Percentiles rank a stretch among this genome's conserved stretches.
These are phyloP conservation scores for Wickerhamomyces alni DNA, from an alignment of 805 yeast species.

Conservation along the genomic window DNA sequence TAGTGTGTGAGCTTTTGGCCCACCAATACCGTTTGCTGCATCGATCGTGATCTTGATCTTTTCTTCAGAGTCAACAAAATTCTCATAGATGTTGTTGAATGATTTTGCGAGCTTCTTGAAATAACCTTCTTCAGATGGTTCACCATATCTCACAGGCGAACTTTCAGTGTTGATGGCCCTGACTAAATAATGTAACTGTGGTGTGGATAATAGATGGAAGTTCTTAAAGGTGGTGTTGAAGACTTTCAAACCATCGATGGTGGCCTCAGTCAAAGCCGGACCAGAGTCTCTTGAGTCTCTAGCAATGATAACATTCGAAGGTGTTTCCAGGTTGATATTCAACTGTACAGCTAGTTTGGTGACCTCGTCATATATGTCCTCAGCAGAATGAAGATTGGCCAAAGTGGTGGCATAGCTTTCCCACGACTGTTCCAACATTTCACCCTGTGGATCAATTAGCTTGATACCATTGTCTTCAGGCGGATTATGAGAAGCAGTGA, in stretches of 20 bases:
- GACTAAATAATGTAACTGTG: constrained; percentile 87
- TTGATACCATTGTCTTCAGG: constrained; percentile 90
- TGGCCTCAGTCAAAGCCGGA: constrained; percentile 51
- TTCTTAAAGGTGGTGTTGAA: constrained; percentile 42
- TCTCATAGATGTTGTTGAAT: constrained; percentile 37
- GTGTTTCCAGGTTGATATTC: constrained; percentile 38
- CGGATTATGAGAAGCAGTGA: constrained; percentile 94
- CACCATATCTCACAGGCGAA: constrained; percentile 44
- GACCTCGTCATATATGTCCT: constrained; percentile 35
- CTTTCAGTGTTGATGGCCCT: constrained; percentile 58
- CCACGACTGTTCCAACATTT: constrained; percentile 83
- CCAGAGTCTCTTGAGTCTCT: constrained; percentile 89
- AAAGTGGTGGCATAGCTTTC: constrained; percentile 72
- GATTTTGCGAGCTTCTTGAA: constrained; percentile 54
- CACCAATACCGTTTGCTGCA: constrained; percentile 97
- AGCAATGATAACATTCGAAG: constrained; percentile 58
- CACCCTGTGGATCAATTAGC: constrained; percentile 89
- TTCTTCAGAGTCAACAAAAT: constrained; percentile 16
- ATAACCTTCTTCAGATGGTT: constrained; percentile 62
- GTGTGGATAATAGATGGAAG: constrained; percentile 79
- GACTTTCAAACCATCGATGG: constrained; percentile 54
- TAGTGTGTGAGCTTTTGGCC: constrained; percentile 56
- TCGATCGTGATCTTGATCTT: constrained; percentile 59
- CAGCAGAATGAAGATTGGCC: constrained; percentile 59
- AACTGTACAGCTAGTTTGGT: constrained; percentile 31